A percentile compares a stretch with the other conserved stretches of the same genome.
Conservation (phyloP, 2,329 filamentous ascomycete genomes). For the Polychaeton citri region DNA sequence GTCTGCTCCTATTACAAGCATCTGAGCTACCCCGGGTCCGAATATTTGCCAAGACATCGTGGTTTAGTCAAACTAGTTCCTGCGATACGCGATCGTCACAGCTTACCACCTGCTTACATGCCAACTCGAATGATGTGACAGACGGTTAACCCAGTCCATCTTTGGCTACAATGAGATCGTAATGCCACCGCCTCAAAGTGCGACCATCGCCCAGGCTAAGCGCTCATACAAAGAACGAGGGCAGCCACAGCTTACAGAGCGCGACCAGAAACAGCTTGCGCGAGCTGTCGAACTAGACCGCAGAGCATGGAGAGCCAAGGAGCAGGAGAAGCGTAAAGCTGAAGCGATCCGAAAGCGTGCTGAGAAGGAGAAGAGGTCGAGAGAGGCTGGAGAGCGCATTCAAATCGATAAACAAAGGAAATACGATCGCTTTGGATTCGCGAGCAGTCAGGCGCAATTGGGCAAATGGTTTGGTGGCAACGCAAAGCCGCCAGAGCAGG, state of each 20-base stretch:
- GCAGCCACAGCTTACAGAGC: slow-evolving; percentile 16
- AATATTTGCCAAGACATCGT: too few relatives aligned
- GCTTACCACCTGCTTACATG: too few relatives aligned
- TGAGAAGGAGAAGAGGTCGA: slow-evolving; percentile 14
- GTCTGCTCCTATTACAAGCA: too few relatives aligned
- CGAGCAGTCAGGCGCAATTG: slow-evolving; percentile 22
- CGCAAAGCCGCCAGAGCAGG: neutral
- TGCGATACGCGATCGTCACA: too few relatives aligned
- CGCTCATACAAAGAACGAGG: slow-evolving; percentile 22
- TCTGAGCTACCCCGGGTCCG: too few relatives aligned
- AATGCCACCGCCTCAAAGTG: slow-evolving; percentile 10
- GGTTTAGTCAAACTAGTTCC: too few relatives aligned
- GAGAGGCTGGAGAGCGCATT: slow-evolving; percentile 5
- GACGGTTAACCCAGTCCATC: too few relatives aligned
- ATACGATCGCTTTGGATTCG: slow-evolving; percentile 21
- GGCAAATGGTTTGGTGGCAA: slow-evolving; percentile 19
- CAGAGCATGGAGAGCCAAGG: slow-evolving; percentile 19
- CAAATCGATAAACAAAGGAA: slow-evolving; percentile 18
- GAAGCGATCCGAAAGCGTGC: slow-evolving; percentile 17
- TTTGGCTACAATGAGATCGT: slow-evolving; percentile 1
- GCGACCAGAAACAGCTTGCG: slow-evolving; percentile 20
- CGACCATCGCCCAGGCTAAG: slow-evolving; percentile 24
- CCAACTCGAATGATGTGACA: too few relatives aligned
- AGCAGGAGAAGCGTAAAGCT: slow-evolving; percentile 18
- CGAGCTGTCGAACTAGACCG: slow-evolving; percentile 20